phyloP scores from a whole-genome alignment of 495 filamentous ascomycete genomes.

The Aspergillus panamensis region DNA sequence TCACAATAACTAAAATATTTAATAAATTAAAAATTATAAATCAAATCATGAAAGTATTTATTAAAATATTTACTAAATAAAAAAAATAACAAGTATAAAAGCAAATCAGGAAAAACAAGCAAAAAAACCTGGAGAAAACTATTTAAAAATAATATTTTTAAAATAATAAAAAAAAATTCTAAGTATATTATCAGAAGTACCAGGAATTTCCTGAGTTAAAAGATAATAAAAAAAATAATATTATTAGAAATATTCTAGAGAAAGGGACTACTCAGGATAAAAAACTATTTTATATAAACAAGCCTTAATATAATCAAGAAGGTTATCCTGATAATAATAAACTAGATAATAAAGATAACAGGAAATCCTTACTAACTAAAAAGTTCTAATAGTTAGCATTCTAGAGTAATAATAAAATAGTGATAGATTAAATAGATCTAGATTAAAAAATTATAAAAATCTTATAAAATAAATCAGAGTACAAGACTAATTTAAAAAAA shows the following conservation, averaged over 20 bases:
- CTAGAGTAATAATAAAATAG: too few species aligned
- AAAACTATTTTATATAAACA: background rate
- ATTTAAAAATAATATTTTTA: background rate
- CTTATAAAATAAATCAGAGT: background rate
- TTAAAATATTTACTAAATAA: too few species aligned
- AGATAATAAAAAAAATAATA: background rate
- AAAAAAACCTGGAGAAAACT: too few species aligned
- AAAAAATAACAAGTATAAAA: too few species aligned
- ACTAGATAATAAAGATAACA: too few species aligned
- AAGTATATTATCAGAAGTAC: background rate
- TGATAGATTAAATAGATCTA: background rate
- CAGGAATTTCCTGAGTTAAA: background rate
- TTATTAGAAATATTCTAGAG: background rate
- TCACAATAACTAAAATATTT: too few species aligned
- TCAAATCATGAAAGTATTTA: too few species aligned
- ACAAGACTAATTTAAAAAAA: background rate
- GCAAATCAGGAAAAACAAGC: too few species aligned
- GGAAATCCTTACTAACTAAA: too few species aligned
- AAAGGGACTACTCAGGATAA: background rate
- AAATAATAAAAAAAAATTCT: constrained; percentile 1
- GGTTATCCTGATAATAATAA: background rate
- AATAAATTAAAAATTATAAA: too few species aligned
- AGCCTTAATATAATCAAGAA: background rate
- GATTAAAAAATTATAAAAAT: constrained; percentile 1
- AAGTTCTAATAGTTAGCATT: too few species aligned